Evolutionary conservation across 2,329 filamentous ascomycete genomes (phyloP), one percentile per base, ranked within the genome.

Genomic region (Exophiala lecanii-corni): DNA sequence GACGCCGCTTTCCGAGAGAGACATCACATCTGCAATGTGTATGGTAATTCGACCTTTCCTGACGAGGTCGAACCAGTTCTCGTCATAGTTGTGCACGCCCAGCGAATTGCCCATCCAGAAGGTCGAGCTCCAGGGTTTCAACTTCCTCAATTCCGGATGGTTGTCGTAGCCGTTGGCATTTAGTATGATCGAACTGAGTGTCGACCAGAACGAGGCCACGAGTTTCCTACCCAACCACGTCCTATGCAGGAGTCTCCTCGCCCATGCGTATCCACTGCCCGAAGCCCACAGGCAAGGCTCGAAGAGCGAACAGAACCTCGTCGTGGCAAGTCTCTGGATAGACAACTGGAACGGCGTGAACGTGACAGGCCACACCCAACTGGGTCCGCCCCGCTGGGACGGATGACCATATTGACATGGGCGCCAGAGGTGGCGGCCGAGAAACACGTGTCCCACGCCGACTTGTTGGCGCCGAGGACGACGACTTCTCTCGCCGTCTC

Each of bases 251-350:
- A 75, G 68, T 2, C 55, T 51, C 4, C 72, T 64, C 1, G 72
- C 51, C 5, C 63, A 32, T 9, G 6, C 5, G 25, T 59, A 67
- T 4, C 63, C 69, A 41, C 63, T 63, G 9, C 71, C 74, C 1
- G 71, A 67, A 5, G 80, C 81, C 81, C 82, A 89, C 10, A 84
- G 73, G 57, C 83, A 88, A 0, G 85, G 84, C 40, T 76, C 81
- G 62, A 89, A 79, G 78, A 82, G 88, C 2, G 78, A 83, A 36
- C 88, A 63, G 51, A 84, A 71, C 0, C 85, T 78, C 0, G 76
- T 82, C 20, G 75, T 74, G 4, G 82, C 73, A 4, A 87, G 70
- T 54, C 81, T 77, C 62, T 87, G 83, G 0, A 86, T 65, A 73
- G 76, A 79, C 45, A 72, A 73, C 58, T 81, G 81, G 12, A 84